Base-by-base conservation (phyloP, 129 eudicot species). In the Logfia minima region DNA sequence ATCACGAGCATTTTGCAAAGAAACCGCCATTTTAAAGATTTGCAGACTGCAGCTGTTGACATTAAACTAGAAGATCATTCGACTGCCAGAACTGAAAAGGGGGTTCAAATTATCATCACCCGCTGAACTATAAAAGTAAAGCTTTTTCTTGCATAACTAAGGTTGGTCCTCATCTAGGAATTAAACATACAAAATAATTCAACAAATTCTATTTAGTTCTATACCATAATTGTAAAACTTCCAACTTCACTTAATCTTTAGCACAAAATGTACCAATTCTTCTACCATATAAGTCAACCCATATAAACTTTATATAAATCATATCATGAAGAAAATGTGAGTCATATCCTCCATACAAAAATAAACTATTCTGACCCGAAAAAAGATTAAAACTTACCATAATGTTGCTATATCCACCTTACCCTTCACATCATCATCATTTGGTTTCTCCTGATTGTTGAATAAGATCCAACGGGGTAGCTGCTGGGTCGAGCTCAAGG, bases 401-500 rank as follows among this genome's bases (percentile, higher is more conserved):
- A 48, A 26, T 55, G 24, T 53, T 64, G 39, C 65, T 71, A 41
- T 34, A 14, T 23, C 11, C 64, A 8, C 17, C 65, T 34, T 64
- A 72, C 43, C 61, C 59, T 8, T 41, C 23, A 68, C 55, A 34
- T 53, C 45, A 23, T 21, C 66, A 23, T 45, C 74, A 6, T 77
- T 31, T 31, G 72, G 68, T 37, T 14, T 74, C 76, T 37, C 80
- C 56, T 55, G 82, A 24, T 35, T 76, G 89, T 72, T 89, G 87
- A 82, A 94, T 93, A 74, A 94, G 93, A 52, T 91, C 98, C 69
- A 83, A 55, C 4, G 98, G 97, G 0, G 97, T 94, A 5, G 98
- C 96, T 51, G 98, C 98, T 6, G 98, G 97, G 77, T 94, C 98
- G 45, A 94, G 85, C 87, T 94, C 98, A 62, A 79, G 79, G 84